Evolutionary conservation across 352 stramenopile genomes (phyloP), one percentile per base, ranked within the genome.

Genomic region (Phytopythium montanum): DNA sequence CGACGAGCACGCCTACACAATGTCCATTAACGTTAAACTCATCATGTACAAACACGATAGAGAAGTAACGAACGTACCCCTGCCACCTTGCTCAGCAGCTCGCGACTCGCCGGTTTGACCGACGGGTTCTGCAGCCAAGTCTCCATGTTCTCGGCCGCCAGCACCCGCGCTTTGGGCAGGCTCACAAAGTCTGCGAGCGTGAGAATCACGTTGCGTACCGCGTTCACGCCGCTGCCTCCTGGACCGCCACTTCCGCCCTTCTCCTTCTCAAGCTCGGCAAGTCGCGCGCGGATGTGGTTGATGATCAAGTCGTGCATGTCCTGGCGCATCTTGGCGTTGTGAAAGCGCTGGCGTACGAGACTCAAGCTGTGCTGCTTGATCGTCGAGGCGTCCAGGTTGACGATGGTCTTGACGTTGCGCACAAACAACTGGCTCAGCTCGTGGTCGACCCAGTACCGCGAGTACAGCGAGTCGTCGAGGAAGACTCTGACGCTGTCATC

Each of bases 401-500:
- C 62, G 50, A 88, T 75, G 1, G 82, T 88, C 64, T 92, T 95
- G 34, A 95, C 71, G 29, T 94, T 91, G 45, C 71, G 68, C 23
- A 93, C 82, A 62, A 95, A 95, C 6, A 74, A 51, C 28, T 75
- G 76, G 45, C 84, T 93, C n/a, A 92, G 62, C 33, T 92, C 82
- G 50, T 94, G 81, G 54, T 95, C 85, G 0, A 95, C 86, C 86
- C 86, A 95, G 16, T 87, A 67, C 46, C 86, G 76, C n/a, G 79
- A 74, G 60, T 83, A 84, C 13, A 95, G 68, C 5, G 86, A 90
- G 65, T 95, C 86, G 42, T 94, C 85, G 3, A 95, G 62, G 67
- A 93, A 95, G 19, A 95, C 86, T 62, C 94, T 95, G 33, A 93
- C 75, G 54, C 80, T 93, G 62, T 95, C 86, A 25, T 89, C 69